Evolutionary conservation across 179 eudicot species (phyloP), one percentile per base, ranked within the genome.

Genomic region (Sideroxylon spinosum): DNA sequence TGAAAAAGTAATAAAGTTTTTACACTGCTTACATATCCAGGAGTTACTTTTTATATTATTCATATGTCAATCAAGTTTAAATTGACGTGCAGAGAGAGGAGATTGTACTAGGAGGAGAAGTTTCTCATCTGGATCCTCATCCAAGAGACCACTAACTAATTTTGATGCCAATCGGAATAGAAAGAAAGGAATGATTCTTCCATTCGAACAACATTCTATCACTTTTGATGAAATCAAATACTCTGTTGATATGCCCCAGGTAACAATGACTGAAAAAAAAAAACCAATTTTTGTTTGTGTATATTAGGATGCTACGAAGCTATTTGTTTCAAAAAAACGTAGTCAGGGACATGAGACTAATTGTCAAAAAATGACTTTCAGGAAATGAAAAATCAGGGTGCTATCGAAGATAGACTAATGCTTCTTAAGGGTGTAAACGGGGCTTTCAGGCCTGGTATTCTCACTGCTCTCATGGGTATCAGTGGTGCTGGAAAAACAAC

Each of bases 401-500:
- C 82, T 20, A 55, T n/a, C 19, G 93, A 88, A 74, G 91, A 93
- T 44, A 88, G 68, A 53, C 81, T 93, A 79, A 88, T 86, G 78
- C 90, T 91, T 81, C 87, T 93, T 22, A 93, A 89, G 78, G 88
- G 92, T 12, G 89, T 92, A 2, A 92, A 91, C 70, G 98, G 98
- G 52, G 90, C 93, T 49, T 93, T 93, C 77, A 87, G 97, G 82
- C 98, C 98, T 1, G 96, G 97, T 69, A 89, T 93, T 77, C 83
- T 92, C 44, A 91, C 93, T 0, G 97, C 95, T 62, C 85, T 92
- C 11, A 92, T 92, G 97, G 97, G 97, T 78, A 89, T 91, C 6
- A 93, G 93, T 80, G 94, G 97, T 74, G 97, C 97, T 11, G 97
- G 97, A 11, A 93, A 93, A 85, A 93, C 97, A 44, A 92, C 97